These are phyloP conservation scores for Paecilomyces niveus DNA, from an alignment of 2,329 filamentous ascomycete genomes.

Conservation along the genomic window DNA sequence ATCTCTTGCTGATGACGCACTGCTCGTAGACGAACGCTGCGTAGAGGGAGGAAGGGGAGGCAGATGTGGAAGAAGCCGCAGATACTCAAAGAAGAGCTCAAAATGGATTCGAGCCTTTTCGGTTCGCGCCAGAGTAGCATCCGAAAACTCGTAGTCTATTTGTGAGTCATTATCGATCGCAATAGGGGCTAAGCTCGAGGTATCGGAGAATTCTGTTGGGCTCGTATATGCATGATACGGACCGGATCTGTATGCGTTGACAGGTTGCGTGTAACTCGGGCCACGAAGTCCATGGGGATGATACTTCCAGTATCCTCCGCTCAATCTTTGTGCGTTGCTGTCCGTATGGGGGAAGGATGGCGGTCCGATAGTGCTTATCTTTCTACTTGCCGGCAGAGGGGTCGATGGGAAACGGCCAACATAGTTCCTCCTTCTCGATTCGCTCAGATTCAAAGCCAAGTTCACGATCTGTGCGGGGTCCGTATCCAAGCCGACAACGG, in stretches of 20 bases:
- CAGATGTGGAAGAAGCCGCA: slow-evolving; percentile 69
- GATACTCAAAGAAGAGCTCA: slow-evolving; percentile 78
- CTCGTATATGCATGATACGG: slow-evolving; percentile 1
- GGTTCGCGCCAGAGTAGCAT: slow-evolving; percentile 71
- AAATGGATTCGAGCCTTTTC: slow-evolving; percentile 80
- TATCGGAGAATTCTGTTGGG: neutral
- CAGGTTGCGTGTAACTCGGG: slow-evolving; percentile 17
- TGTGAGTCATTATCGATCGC: slow-evolving; percentile 23
- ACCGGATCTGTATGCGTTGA: slow-evolving; percentile 14
- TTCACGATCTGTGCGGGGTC: slow-evolving; percentile 88
- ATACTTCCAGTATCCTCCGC: slow-evolving; percentile 9
- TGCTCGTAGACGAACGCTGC: slow-evolving; percentile 5
- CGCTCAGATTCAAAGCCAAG: slow-evolving; percentile 82
- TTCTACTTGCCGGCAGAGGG: slow-evolving; percentile 37
- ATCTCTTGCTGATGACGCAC: slow-evolving; percentile 18
- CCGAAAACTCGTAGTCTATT: slow-evolving; percentile 53
- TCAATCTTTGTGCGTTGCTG: slow-evolving; percentile 10
- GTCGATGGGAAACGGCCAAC: slow-evolving; percentile 48
- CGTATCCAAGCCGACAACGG: slow-evolving; percentile 48
- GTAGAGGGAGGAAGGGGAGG: slow-evolving; percentile 54
- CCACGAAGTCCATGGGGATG: slow-evolving; percentile 11
- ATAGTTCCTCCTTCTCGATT: slow-evolving; percentile 60
- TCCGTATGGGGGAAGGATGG: slow-evolving; percentile 14
- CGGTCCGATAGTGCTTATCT: slow-evolving; percentile 22
- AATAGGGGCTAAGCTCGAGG: slow-evolving; percentile 16